Evolutionary conservation across 2,329 filamentous ascomycete species (phyloP), one percentile per base, ranked within the genome.

Genomic region (Claviceps sp.): DNA sequence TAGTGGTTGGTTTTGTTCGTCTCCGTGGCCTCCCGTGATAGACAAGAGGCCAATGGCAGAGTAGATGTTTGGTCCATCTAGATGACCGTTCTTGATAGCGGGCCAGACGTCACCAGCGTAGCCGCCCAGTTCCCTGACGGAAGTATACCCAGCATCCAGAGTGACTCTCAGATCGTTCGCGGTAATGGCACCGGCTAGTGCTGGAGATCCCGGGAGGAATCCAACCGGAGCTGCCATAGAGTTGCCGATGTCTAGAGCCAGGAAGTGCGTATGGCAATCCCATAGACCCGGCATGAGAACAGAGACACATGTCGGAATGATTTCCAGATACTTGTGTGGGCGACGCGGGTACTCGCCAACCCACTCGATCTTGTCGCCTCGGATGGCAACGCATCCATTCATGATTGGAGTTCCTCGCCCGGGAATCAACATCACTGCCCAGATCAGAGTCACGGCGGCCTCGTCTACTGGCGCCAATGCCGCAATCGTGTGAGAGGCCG

Each of bases 221-320:
- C 18, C 37, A 2, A 26, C 11, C 11, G 48, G 2, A 0, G 24
- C 36, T 3, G 22, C 18, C 8, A 53, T 4, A 18, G n/a, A 45
- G 16, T 18, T 16, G 7, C 47, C 50, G 7, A 57, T 51, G 20
- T 54, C 54, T 18, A 61, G 52, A n/a, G 70, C 74, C 4, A 67
- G 55, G 54, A 72, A 74, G 58, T 78, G 75, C 0, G 69, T 66
- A 58, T 77, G 75, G 54, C 67, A 72, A 53, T 78, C 75, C 74
- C 74, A 78, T 22, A 79, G 66, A 2, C 75, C 75, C 0, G 75
- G 74, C 63, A 78, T 71, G 8, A 75, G 58, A 9, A 72, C 67
- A 0, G 68, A 66, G 14, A 76, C 70, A 58, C 67, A 69, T 8
- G 60, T 58, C 2, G 54, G 46, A 0, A 63, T 64, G 4, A 70